A percentile compares a stretch with the other conserved stretches of the same genome.
Conservation (phyloP, 306 rosid species). For the Vigna radiata region DNA sequence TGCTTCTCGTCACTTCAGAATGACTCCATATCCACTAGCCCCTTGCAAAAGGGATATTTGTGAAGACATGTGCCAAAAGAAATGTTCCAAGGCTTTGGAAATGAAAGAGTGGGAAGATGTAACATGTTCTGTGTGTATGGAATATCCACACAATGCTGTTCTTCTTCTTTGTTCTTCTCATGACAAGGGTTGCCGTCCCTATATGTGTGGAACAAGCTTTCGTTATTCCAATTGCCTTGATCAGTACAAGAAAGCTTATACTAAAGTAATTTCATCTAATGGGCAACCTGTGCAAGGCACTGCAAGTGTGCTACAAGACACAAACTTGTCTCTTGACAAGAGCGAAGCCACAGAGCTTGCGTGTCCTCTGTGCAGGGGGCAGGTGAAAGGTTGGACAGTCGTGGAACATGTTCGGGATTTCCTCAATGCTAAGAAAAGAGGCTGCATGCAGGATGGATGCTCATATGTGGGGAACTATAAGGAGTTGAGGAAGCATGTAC, state of each 20-base stretch:
- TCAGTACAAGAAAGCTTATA: conserved; percentile 94
- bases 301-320: conserved; percentile 53
- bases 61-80: conserved; percentile 70
- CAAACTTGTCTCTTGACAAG: conserved; percentile 60
- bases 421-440: conserved; percentile 84
- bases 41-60: conserved; percentile 56
- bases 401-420: conserved; percentile 88
- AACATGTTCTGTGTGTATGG: conserved; percentile 98
- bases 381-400: conserved; percentile 99
- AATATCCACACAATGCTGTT: conserved; percentile 96
- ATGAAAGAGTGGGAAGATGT: conserved; percentile 83
- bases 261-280: conserved; percentile 65
- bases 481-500: conserved; percentile 87
- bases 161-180: conserved; percentile 97
- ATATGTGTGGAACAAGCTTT: conserved; percentile 96
- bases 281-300: conserved; percentile 54
- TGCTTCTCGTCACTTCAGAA: conserved; percentile 70
- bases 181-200: conserved; percentile 96
- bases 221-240: conserved; percentile 96
- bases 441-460: conserved; percentile 94
- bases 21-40: conserved; percentile 70
- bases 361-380: conserved; percentile 96
- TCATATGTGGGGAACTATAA: conserved; percentile 81
- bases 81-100: conserved; percentile 69
- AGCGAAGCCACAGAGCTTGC: conserved; percentile 81